A percentile compares a stretch with the other conserved stretches of the same genome.
Evolutionary conservation across 495 filamentous ascomycete species (phyloP).

Genomic region (Tuber microsphaerosporum): DNA sequence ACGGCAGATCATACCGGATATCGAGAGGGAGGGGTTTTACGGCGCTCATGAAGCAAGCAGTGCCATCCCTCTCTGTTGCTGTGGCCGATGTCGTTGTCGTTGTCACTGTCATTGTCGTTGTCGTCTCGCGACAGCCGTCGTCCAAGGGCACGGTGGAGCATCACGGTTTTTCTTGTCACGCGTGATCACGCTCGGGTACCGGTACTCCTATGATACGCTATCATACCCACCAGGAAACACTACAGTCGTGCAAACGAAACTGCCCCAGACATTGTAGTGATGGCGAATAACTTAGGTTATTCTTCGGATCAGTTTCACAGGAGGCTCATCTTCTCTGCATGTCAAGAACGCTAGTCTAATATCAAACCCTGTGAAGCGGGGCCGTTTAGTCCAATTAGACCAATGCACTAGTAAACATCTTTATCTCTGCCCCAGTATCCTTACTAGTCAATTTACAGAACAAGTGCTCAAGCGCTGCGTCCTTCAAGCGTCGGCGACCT

Average conservation of each 20-base stretch:
- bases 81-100: not conserved
- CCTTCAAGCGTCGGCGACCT: not conserved
- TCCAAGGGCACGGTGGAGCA: not conserved
- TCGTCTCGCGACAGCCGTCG: not conserved
- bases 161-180: not conserved
- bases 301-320: not conserved
- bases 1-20: not conserved
- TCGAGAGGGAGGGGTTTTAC: not conserved
- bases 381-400: not conserved
- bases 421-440: not conserved
- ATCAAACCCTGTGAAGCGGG: not conserved
- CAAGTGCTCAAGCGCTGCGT: not conserved
- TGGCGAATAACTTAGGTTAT: not conserved
- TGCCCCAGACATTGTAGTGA: not conserved
- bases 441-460: not conserved
- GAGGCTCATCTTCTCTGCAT: not conserved
- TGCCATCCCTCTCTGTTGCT: not conserved
- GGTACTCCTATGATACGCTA: not conserved
- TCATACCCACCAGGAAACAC: not conserved
- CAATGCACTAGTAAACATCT: not conserved
- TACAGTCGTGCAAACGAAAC: not conserved
- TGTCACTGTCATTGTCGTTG: not conserved
- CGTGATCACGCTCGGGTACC: not conserved
- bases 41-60: not conserved
- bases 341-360: not conserved